Conservation (phyloP, 768 basidiomycete genomes). For the Mycena floridula region DNA sequence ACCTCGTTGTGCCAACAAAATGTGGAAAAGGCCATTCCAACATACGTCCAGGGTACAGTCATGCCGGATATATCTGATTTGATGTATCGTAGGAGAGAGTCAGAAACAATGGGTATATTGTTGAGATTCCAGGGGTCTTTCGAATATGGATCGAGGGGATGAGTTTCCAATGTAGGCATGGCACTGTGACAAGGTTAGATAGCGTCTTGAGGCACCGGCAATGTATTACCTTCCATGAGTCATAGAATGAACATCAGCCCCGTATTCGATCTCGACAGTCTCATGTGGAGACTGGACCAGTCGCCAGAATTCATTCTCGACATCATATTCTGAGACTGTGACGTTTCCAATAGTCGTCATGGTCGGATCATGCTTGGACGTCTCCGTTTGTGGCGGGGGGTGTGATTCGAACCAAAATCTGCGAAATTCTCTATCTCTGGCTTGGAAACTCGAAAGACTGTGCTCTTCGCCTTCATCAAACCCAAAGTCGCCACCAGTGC, state of each 20-base stretch:
- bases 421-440: constrained; percentile 85
- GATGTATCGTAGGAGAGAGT: constrained; percentile 93
- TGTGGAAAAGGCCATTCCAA: constrained; percentile 98
- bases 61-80: constrained; percentile 99
- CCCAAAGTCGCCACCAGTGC: constrained; percentile 92
- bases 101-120: constrained; percentile 89
- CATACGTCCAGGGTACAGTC: constrained; percentile 99
- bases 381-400: constrained; percentile 38
- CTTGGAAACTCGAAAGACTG: constrained; percentile 84
- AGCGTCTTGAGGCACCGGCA: constrained; percentile 5
- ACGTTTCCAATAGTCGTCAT: constrained; percentile 53
- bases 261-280: constrained; percentile 97
- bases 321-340: constrained; percentile 79
- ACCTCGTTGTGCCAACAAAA: constrained; percentile 99
- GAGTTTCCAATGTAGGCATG: constrained; percentile 93
- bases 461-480: constrained; percentile 99
- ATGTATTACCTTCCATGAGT: constrained; percentile 95
- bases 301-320: constrained; percentile 96
- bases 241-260: constrained; percentile 97
- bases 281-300: constrained; percentile 85
- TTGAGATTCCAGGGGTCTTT: constrained; percentile 97
- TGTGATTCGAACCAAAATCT: constrained; percentile 84
- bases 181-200: constrained; percentile 44
- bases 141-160: constrained; percentile 82
- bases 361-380: constrained; percentile 39